A percentile compares a stretch with the other conserved stretches of the same genome.
Conservation (phyloP, 495 filamentous ascomycete genomes). For the Pseudomonodictys pantanalensis region DNA sequence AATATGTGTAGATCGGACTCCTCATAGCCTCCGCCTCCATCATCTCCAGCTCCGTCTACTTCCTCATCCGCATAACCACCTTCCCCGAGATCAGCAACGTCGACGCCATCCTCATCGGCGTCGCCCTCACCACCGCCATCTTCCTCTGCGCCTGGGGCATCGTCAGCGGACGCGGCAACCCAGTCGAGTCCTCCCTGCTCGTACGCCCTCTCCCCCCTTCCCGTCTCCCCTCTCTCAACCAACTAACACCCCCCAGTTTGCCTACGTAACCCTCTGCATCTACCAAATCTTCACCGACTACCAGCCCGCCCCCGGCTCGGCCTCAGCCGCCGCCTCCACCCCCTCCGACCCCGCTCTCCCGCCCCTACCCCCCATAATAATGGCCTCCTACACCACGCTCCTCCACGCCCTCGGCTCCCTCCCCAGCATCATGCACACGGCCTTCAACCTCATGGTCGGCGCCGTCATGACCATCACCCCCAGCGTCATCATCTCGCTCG, state of each 20-base stretch:
- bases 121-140: constrained; percentile 82
- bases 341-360: constrained; percentile 74
- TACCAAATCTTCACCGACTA: constrained; percentile 99
- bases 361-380: constrained; percentile 90
- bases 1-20: constrained; percentile 66
- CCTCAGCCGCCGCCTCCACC: constrained; percentile 53
- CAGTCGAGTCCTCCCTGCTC: constrained; percentile 90
- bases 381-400: constrained; percentile 95
- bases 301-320: constrained; percentile 61
- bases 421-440: constrained; percentile 77
- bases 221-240: neutral
- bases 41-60: constrained; percentile 92
- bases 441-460: constrained; percentile 80
- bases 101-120: constrained; percentile 91
- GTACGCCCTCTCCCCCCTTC: constrained; percentile 26
- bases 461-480: constrained; percentile 92
- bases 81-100: constrained; percentile 92
- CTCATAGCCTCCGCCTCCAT: constrained; percentile 83
- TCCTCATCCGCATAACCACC: constrained; percentile 88
- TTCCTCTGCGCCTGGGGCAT: constrained; percentile 94
- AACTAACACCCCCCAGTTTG: constrained; percentile 58
- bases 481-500: constrained; percentile 87
- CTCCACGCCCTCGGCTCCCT: constrained; percentile 78
- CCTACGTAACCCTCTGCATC: constrained; percentile 93
- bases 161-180: constrained; percentile 88